These are phyloP conservation scores for Medicago ruthenica DNA, from an alignment of 306 rosid genomes.

Conservation along the genomic window DNA sequence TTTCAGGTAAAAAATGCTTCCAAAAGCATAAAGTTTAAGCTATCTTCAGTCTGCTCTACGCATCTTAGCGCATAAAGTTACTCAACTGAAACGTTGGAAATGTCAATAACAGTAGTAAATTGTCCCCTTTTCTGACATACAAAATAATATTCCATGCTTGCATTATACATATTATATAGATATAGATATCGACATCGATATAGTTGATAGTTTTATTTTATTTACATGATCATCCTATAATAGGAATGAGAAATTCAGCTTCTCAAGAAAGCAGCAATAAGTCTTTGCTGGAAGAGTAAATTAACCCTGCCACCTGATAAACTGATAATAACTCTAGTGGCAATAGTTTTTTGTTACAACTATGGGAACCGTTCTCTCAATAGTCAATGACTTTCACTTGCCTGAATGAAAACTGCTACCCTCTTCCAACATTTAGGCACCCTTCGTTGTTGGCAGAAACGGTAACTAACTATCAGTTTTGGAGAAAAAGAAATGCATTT, in stretches of 20 bases:
- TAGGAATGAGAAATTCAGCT: slow-evolving; percentile 2
- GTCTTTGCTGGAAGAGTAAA: slow-evolving; percentile 1
- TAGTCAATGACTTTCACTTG: neutral
- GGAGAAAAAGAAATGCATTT: too few species aligned
- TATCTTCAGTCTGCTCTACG: slow-evolving; percentile 72
- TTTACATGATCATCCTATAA: neutral
- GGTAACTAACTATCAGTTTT: too few species aligned
- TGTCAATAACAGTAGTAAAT: neutral
- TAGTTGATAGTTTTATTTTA: slow-evolving; percentile 19
- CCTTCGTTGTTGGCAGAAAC: too few species aligned
- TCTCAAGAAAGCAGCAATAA: neutral
- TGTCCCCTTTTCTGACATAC: slow-evolving; percentile 5
- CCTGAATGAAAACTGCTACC: neutral
- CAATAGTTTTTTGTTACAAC: too few species aligned
- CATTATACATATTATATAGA: neutral
- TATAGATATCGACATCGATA: slow-evolving; percentile 16
- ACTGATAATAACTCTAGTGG: neutral
- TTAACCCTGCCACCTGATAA: neutral
- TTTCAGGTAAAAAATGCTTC: slow-evolving; percentile 67
- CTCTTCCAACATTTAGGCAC: neutral
- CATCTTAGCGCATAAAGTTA: slow-evolving; percentile 72
- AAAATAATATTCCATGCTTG: neutral
- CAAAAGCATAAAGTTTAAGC: slow-evolving; percentile 71
- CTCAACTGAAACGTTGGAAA: neutral
- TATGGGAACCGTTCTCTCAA: neutral